Base-by-base conservation (phyloP, 2,329 filamentous ascomycete genomes). In the Phialocephala subalpina region DNA sequence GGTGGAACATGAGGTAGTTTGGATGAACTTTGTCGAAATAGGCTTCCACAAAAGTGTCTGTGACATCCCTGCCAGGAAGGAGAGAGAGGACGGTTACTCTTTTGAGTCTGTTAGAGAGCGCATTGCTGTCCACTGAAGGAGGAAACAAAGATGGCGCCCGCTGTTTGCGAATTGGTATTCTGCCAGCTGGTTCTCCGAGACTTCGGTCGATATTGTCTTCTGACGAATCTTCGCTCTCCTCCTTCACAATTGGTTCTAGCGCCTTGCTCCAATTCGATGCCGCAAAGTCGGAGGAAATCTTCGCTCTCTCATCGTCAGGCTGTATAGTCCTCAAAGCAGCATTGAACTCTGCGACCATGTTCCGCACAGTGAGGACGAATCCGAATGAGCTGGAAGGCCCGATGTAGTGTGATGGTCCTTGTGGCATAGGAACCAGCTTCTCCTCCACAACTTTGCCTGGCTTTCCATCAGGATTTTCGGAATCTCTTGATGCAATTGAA, bases 11-110 rank as follows among this genome's bases (percentile, higher is more conserved):
- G 25, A 80, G 75, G 62, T 80, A 77, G 56, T 77, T 76, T 0
- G 76, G 74, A 64, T 82, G 79, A 18, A 82, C 75, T 7, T 70
- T 64, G 5, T 78, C 75, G 63, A 82, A 82, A 69, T 78, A 82
- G 2, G 80, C 78, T 0, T 76, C 67, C 0, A 81, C 68, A 8
- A 80, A 78, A 5, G 75, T 71, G 63, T 82, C 79, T 2, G 80
- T 76, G 22, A 78, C 73, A 2, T 77, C 73, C 55, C 73, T 76
- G 0, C 74, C 65, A 0, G 80, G 80, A 16, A 82, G 66, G 33
- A 74, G 62, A 16, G 70, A 72, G 12, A 72, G 58, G 3, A 74
- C 60, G 5, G 72, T 69, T 2, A 67, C 58, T 33, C 67, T 72
- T 27, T 67, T 73, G 20, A 71, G 38, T 8, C 62, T 47, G 27